Evolutionary conservation across 805 yeast genomes (phyloP).

Genomic region (Lipomyces japonicus): DNA sequence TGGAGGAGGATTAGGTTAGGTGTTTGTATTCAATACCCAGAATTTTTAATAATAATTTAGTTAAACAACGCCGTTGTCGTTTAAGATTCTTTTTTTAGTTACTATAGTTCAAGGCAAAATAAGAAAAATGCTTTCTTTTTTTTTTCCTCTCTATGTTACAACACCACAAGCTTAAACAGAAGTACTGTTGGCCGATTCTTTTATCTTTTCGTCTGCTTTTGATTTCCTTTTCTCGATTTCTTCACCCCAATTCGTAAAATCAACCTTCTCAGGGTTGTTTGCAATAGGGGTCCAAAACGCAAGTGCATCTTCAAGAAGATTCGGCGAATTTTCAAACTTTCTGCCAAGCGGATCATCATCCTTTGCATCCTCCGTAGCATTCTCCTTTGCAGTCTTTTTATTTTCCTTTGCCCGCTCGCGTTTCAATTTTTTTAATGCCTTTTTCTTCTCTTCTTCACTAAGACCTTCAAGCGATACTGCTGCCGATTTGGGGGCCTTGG

Average conservation of each 20-base stretch:
- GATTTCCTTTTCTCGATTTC: slow-evolving; percentile 6
- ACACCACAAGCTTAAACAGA: no score
- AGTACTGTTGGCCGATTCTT: not conserved
- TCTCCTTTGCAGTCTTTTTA: slow-evolving; percentile 41
- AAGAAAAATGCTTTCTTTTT: no score
- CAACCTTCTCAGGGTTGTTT: not conserved
- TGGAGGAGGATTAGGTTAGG: not conserved
- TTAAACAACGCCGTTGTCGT: no score
- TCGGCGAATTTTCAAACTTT: slow-evolving; percentile 38
- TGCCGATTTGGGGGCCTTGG: slow-evolving; percentile 17
- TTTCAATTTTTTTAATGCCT: slow-evolving; percentile 41
- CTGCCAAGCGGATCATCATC: slow-evolving; percentile 53
- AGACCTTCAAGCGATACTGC: slow-evolving; percentile 32
- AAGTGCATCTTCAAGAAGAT: slow-evolving; percentile 45
- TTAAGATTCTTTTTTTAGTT: no score
- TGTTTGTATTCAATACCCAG: no score
- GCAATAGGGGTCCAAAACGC: slow-evolving; percentile 40
- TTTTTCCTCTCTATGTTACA: no score
- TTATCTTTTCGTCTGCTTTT: not conserved
- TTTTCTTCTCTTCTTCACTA: slow-evolving; percentile 35
- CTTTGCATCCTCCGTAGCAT: slow-evolving; percentile 20
- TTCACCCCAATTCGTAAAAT: slow-evolving; percentile 6
- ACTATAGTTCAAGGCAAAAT: no score
- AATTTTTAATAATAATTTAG: no score
- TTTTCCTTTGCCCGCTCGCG: slow-evolving; percentile 42